Evolutionary conservation across 2,329 filamentous ascomycete genomes (phyloP), one percentile per base, ranked within the genome.

Genomic region (Metarhizium humberi): DNA sequence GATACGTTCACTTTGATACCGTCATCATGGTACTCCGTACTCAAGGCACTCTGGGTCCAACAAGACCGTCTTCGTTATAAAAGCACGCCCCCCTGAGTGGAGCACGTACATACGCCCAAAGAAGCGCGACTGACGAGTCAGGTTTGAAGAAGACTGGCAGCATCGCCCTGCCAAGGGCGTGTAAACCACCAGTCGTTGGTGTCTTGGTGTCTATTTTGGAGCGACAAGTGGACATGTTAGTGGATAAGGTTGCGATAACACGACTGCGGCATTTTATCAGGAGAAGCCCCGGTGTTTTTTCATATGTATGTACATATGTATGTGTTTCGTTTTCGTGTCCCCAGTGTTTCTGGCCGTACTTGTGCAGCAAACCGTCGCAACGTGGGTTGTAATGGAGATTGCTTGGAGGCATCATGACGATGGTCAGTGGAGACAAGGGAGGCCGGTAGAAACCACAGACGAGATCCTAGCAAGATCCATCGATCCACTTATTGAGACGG

Each of bases 191-290:
- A 61, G 30, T 43, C 16, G 40, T 13, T 38, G 43, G 46, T 55
- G 52, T 56, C 43, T 47, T 3, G 29, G 46, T 46, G 29, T 52
- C 30, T 50, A 36, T 48, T 59, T 45, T 56, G 55, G 60, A 55
- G 55, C 54, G 53, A 50, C 36, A 54, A 58, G 62, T 62, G 60
- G 61, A 55, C 40, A 50, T 46, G n/a, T 48, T 29, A 56, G 64
- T 62, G 62, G 63, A 61, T 57, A 62, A 58, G 47, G 49, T 58
- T 47, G 55, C 59, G 62, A 67, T 65, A 63, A 65, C 60, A 55
- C 57, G 55, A 48, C 57, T 66, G 65, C 63, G 65, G 61, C 59
- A 68, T 68, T 67, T 64, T 63, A 60, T 60, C 62, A 53, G 43
- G 54, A 57, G 57, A n/a, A 61, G 64, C 60, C 66, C 43, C 36